A percentile compares a stretch with the other conserved stretches of the same genome.
Evolutionary conservation across 805 yeast species (phyloP).

Genomic region (Ogataea nitratoaversa): DNA sequence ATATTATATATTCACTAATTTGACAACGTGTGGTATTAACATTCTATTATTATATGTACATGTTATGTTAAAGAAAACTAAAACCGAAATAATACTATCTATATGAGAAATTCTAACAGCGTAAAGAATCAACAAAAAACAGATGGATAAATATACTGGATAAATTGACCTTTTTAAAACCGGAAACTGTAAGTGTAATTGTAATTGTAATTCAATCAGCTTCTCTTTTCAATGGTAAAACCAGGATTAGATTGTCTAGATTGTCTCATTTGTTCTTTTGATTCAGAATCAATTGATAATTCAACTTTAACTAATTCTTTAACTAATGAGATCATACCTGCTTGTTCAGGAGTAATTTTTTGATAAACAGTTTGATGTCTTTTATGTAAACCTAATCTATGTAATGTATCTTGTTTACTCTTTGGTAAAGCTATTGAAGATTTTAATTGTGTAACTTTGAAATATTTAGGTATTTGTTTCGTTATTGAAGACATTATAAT

Average conservation of each 20-base stretch:
- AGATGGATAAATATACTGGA: too few relatives aligned
- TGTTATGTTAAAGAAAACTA: too few relatives aligned
- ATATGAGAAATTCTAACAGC: too few relatives aligned
- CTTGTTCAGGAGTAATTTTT: conserved; percentile 68
- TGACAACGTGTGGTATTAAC: too few relatives aligned
- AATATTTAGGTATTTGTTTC: conserved; percentile 32
- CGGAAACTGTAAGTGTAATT: too few relatives aligned
- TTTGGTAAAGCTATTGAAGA: conserved; percentile 86
- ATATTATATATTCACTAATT: too few relatives aligned
- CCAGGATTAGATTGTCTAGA: conserved; percentile 66
- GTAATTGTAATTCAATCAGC: too few relatives aligned
- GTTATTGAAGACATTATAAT: conserved; percentile 14
- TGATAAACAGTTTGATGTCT: conserved; percentile 75
- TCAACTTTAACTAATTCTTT: conserved; percentile 87
- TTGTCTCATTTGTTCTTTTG: conserved; percentile 47
- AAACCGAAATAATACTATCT: too few relatives aligned
- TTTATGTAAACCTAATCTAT: conserved; percentile 68
- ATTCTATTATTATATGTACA: too few relatives aligned
- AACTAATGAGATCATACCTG: conserved; percentile 78
- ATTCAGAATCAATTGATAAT: conserved; percentile 50
- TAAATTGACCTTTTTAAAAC: not conserved
- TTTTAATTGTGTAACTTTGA: conserved; percentile 70
- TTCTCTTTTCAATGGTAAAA: conserved; percentile 41
- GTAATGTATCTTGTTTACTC: conserved; percentile 56
- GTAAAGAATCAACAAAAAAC: too few relatives aligned